Conservation (phyloP, 192 early-diverging fungal genomes). For the Funneliformis geosporum region DNA sequence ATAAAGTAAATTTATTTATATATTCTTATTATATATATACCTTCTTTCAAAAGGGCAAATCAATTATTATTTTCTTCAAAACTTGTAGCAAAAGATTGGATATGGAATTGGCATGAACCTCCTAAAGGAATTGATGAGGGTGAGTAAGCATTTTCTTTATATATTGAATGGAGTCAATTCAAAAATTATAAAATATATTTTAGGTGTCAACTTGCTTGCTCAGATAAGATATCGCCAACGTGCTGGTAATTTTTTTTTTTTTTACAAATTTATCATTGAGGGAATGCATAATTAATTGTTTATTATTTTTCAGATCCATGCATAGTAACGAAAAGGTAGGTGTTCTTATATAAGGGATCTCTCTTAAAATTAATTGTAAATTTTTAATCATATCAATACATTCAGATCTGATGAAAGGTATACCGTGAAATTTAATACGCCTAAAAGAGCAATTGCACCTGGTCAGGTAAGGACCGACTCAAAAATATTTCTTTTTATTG, state of each 20-base stretch:
- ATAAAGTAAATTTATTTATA: background rate
- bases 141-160: background rate
- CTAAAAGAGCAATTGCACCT: conserved; percentile 44
- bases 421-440: conserved; percentile 36
- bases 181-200: background rate
- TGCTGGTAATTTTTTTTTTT: conserved; percentile 3
- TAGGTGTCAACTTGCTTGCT: conserved; percentile 16
- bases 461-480: conserved; percentile 36
- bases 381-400: background rate
- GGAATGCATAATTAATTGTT: too few relatives aligned
- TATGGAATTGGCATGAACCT: conserved; percentile 16
- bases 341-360: background rate
- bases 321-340: conserved; percentile 16
- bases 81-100: conserved; percentile 25
- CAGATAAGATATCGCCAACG: conserved; percentile 31
- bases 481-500: background rate
- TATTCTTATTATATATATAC: too few relatives aligned
- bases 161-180: background rate
- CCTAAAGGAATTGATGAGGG: conserved; percentile 10
- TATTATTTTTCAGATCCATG: background rate
- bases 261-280: background rate
- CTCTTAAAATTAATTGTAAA: background rate
- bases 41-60: background rate
- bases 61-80: conserved; percentile 18
- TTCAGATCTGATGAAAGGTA: conserved; percentile 26